Evolutionary conservation across 2,329 filamentous ascomycete species (phyloP), one percentile per base, ranked within the genome.

Genomic region (Colletotrichum karsti): DNA sequence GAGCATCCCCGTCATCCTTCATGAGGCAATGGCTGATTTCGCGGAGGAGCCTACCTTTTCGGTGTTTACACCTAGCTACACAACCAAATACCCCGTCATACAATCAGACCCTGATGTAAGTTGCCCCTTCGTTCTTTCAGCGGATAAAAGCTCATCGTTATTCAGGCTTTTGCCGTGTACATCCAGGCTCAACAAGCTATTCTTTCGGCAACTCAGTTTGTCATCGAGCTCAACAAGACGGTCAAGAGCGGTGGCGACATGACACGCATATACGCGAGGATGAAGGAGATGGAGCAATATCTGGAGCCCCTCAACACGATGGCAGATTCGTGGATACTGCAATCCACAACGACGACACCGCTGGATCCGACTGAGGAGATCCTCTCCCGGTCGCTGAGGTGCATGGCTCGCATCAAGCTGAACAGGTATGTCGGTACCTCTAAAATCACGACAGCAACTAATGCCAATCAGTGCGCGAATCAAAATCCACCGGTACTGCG

Each of bases 401-500:
- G 78, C 30, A 85, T 86, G 75, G 79, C 83, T 9, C 78, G 79
- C 12, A 85, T 86, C 63, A 87, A 86, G 70, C 69, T 86, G 18
- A 85, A 86, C 72, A 85, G 82, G 82, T 80, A 72, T 51, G 72
- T 50, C 15, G 10, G 2, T n/a, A 41, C 15, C 42, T 7, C 22
- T 35, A 12, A 10, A 30, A 41, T 12, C 20, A 35, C 55, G 18
- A 28, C 18, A 7, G 13, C 3, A 56, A 24, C 63, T 70, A 28
- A 57, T 39, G 3, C n/a, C 24, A 10, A 26, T 33, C 51, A 86
- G 84, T 73, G 84, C 84, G 10, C 77, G 84, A 13, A 85, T 86
- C 69, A 87, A 87, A 70, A 72, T 86, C 3, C 84, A 87, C 69
- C 81, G 85, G 1, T 86, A 85, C 72, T 82, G 80, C 68, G 85